Conservation (phyloP, 2,329 filamentous ascomycete species). For the Zymoseptoria pseudotritici region DNA sequence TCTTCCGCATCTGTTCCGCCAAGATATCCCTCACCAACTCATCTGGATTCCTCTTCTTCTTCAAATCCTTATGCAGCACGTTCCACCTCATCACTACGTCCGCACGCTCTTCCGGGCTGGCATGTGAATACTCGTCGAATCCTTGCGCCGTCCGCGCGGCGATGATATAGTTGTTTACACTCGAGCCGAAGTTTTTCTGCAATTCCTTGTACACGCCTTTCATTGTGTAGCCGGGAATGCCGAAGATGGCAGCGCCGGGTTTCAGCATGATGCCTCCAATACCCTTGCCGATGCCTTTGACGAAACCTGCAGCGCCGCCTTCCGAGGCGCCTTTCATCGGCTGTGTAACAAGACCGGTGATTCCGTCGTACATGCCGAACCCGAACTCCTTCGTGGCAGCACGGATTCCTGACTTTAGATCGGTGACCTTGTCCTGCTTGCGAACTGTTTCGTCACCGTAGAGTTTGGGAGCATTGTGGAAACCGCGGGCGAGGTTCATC, state of each 20-base stretch:
- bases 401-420: constrained; percentile 65
- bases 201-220: constrained; percentile 70
- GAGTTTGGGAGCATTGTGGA: constrained; percentile 77
- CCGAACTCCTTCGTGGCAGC: constrained; percentile 65
- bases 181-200: constrained; percentile 59
- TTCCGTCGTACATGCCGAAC: constrained; percentile 65
- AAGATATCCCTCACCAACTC: constrained; percentile 43
- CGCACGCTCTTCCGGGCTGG: constrained; percentile 52
- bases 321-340: constrained; percentile 59
- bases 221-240: constrained; percentile 63
- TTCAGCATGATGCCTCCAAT: constrained; percentile 70
- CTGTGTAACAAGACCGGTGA: constrained; percentile 68
- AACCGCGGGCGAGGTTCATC: constrained; percentile 72
- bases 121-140: constrained; percentile 53
- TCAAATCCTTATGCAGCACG: constrained; percentile 51
- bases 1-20: constrained; percentile 28
- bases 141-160: constrained; percentile 70
- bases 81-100: constrained; percentile 62
- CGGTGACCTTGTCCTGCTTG: constrained; percentile 71
- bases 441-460: constrained; percentile 80
- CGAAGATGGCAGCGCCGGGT: constrained; percentile 56
- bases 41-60: constrained; percentile 50
- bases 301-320: constrained; percentile 54
- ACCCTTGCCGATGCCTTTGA: constrained; percentile 74
- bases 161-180: constrained; percentile 71